Evolutionary conservation across 257 asterid species (phyloP), one percentile per base, ranked within the genome.

Genomic region (Henckelia pumila): DNA sequence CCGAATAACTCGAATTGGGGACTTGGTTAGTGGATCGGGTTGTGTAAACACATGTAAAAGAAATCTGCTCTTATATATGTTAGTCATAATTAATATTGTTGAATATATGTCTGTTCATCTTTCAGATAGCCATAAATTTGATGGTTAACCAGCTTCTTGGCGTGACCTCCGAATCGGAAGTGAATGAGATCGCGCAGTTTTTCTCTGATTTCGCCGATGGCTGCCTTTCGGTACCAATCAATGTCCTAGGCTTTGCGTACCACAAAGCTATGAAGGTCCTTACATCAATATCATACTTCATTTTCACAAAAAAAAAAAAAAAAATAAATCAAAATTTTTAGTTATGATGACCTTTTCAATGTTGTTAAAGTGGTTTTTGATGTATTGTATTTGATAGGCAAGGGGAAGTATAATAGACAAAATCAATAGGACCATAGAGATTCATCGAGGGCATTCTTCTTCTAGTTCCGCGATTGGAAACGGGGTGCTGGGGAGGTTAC

Each of bases 121-220:
- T 67, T 50, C 77, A 89, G 96, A 80, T 86, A 26, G 98, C 98
- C 25, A 92, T 92, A 61, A 84, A 87, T 64, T 76, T 92, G 89
- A 92, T 89, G 98, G 98, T 81, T 32, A 92, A 89, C 81, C 98
- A 92, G 78, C 89, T 92, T 29, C 86, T 89, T 29, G 98, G 98
- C 65, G 82, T 83, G 74, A 81, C 95, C 35, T 82, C 86, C 28
- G 95, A 89, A 68, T 77, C 89, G n/a, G 90, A 92, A 71, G 95
- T 92, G 79, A 77, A 84, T 33, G 95, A 82, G 73, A 87, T 92
- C 75, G 81, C 98, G 61, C 80, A 75, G 71, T 69, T 71, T 79
- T 92, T 92, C 87, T 92, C 98, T 8, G 86, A 85, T 78, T 92
- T 92, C 62, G 98, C 79, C 4, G 98, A 92, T 71, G 98, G 98